phyloP scores from a whole-genome alignment of 2,329 filamentous ascomycete genomes.

The Xylaria sp. region DNA sequence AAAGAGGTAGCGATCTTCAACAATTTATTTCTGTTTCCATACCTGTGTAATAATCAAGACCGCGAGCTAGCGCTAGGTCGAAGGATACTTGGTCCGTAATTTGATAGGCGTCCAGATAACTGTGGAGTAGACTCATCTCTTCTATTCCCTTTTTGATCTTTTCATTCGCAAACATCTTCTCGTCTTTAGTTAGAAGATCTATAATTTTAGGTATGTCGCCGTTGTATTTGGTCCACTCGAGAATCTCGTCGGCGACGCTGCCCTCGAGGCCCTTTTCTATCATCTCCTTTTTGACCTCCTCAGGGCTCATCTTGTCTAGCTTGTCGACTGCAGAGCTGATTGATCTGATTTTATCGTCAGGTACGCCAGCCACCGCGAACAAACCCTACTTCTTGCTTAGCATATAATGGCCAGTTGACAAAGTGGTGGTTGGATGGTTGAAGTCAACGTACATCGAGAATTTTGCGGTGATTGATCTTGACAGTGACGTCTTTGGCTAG shows the following conservation, averaged over 20 bases:
- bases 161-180: conserved; percentile 69
- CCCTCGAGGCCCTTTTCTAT: conserved; percentile 76
- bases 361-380: conserved; percentile 82
- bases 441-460: conserved; percentile 64
- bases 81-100: conserved; percentile 74
- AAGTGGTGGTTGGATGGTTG: neutral
- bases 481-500: conserved; percentile 76
- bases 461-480: conserved; percentile 84
- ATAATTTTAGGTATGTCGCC: conserved; percentile 71
- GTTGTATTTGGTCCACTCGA: conserved; percentile 75
- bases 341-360: conserved; percentile 75
- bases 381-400: conserved; percentile 59
- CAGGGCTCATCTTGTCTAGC: conserved; percentile 80
- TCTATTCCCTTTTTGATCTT: conserved; percentile 74
- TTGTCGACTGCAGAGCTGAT: conserved; percentile 85
- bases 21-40: neutral
- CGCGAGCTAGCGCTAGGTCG: conserved; percentile 78
- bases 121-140: conserved; percentile 75
- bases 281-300: conserved; percentile 81
- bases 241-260: conserved; percentile 77
- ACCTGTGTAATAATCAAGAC: conserved; percentile 80
- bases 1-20: neutral
- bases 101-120: conserved; percentile 74
- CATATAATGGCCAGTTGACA: neutral
- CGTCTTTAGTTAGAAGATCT: conserved; percentile 67